A percentile compares a stretch with the other conserved stretches of the same genome.
Conservation (phyloP, 2,329 filamentous ascomycete species). For the Aciculosporium take region DNA sequence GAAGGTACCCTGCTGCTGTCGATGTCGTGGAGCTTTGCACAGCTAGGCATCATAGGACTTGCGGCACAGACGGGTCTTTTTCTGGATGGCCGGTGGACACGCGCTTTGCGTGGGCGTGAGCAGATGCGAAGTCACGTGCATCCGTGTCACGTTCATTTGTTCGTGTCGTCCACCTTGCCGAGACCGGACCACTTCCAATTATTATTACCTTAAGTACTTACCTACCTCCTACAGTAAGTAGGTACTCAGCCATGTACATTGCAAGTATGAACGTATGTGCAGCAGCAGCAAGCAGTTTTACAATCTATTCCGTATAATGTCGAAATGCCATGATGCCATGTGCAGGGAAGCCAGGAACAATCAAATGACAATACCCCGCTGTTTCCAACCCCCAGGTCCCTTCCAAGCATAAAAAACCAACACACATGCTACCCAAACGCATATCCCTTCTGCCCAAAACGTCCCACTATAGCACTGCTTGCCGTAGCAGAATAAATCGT, state of each 20-base stretch:
- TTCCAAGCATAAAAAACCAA: slow-evolving; percentile 72
- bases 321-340: background rate
- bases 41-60: background rate
- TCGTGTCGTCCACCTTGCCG: too few relatives aligned
- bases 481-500: slow-evolving; percentile 62
- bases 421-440: slow-evolving; percentile 62
- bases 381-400: slow-evolving; percentile 59
- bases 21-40: background rate
- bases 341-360: background rate
- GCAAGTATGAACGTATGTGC: too few relatives aligned
- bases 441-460: slow-evolving; percentile 75
- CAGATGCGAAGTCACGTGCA: slow-evolving; percentile 18
- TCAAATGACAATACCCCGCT: slow-evolving; percentile 53
- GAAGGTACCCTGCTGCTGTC: background rate
- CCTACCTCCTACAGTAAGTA: too few relatives aligned
- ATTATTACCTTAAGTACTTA: too few relatives aligned
- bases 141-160: too few relatives aligned
- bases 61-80: background rate
- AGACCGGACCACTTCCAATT: too few relatives aligned
- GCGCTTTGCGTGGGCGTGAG: slow-evolving; percentile 11
- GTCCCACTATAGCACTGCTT: slow-evolving; percentile 64
- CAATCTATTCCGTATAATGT: background rate
- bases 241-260: too few relatives aligned
- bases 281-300: too few relatives aligned
- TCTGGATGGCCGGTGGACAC: slow-evolving; percentile 6